These are phyloP conservation scores for Moricandia arvensis DNA, from an alignment of 345 rosid species.

Conservation along the genomic window DNA sequence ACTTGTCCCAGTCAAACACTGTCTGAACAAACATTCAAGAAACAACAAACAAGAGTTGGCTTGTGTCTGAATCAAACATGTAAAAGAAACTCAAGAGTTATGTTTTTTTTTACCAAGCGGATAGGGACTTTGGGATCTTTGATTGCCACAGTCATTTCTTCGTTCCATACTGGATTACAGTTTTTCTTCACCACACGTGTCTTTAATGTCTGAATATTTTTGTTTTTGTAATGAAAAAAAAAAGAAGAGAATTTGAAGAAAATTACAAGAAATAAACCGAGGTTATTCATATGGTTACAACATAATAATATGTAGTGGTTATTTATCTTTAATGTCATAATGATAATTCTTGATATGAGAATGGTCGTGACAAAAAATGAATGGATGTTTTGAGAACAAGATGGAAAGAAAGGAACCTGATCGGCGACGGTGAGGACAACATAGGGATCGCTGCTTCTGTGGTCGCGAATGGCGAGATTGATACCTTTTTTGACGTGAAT, in stretches of 20 bases:
- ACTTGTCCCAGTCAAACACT: conserved; percentile 80
- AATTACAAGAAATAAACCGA: neutral
- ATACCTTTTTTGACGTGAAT: conserved; percentile 46
- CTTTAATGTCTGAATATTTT: conserved; percentile 59
- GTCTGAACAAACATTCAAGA: conserved; percentile 39
- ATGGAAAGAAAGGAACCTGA: conserved; percentile 39
- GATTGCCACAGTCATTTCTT: conserved; percentile 72
- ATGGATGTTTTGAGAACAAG: neutral
- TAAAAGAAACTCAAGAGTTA: neutral
- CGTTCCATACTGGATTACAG: conserved; percentile 86
- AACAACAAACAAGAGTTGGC: neutral
- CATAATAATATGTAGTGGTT: neutral
- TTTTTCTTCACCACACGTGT: conserved; percentile 61
- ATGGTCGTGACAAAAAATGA: neutral
- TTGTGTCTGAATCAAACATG: neutral
- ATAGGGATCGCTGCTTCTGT: conserved; percentile 58
- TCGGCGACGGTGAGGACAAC: conserved; percentile 44
- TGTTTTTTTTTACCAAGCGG: conserved; percentile 45
- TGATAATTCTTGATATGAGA: neutral
- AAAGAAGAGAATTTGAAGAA: neutral
- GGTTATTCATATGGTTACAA: neutral
- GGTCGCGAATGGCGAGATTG: conserved; percentile 50
- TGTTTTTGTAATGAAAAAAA: neutral
- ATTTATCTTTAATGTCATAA: neutral
- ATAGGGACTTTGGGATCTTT: conserved; percentile 51